These are phyloP conservation scores for Pseudonectria foliicola DNA, from an alignment of 2,329 filamentous ascomycete genomes.

Conservation along the genomic window DNA sequence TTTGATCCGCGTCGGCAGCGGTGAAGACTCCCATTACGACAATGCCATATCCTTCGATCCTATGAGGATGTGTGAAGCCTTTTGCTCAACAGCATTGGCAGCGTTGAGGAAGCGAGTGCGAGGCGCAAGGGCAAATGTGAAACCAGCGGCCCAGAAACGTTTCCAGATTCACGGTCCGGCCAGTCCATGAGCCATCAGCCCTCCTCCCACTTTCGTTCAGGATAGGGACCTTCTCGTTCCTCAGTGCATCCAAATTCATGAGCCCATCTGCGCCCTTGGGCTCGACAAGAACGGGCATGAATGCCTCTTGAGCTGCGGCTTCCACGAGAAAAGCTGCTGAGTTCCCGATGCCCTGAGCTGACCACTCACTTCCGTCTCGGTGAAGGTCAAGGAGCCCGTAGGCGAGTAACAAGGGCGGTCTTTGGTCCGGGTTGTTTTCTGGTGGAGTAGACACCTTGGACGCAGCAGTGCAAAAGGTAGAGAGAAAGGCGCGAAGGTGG, in stretches of 20 bases:
- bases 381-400: slow-evolving; percentile 62
- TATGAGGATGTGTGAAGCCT: no score
- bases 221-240: slow-evolving; percentile 51
- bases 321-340: slow-evolving; percentile 59
- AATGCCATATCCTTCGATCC: no score
- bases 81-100: no score
- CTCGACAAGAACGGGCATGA: slow-evolving; percentile 43
- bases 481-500: slow-evolving; percentile 68
- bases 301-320: slow-evolving; percentile 39
- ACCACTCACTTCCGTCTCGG: slow-evolving; percentile 64
- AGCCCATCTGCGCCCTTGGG: slow-evolving; percentile 25
- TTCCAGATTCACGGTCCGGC: slow-evolving; percentile 50
- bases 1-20: no score
- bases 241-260: slow-evolving; percentile 30
- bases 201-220: slow-evolving; percentile 49
- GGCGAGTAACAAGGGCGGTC: slow-evolving; percentile 45
- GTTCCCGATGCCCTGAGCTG: slow-evolving; percentile 61
- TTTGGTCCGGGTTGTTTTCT: slow-evolving; percentile 5
- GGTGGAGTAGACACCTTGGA: slow-evolving; percentile 33
- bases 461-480: slow-evolving; percentile 40
- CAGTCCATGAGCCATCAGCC: slow-evolving; percentile 48
- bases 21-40: no score
- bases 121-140: no score
- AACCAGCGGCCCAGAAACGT: slow-evolving; percentile 62
- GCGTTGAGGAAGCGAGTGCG: slow-evolving; percentile 10